These are phyloP conservation scores for Metschnikowia reukaufii DNA, from an alignment of 805 yeast genomes.

Conservation along the genomic window DNA sequence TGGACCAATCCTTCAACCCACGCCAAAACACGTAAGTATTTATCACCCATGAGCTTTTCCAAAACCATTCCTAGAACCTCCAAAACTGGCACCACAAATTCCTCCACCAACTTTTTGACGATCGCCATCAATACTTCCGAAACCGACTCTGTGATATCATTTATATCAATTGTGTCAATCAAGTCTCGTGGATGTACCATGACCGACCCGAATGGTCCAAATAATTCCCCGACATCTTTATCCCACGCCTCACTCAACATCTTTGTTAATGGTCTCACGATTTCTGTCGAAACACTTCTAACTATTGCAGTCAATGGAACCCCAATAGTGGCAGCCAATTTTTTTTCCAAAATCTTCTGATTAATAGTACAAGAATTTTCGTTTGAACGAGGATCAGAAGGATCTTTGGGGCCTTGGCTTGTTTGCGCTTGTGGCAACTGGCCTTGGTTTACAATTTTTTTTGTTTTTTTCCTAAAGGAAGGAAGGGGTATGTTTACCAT, in stretches of 20 bases:
- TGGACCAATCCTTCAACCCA: constrained; percentile 5
- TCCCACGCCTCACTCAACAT: constrained; percentile 4
- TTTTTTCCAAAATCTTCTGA: constrained; percentile 2
- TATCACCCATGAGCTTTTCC: constrained; percentile 2
- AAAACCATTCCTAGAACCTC: not conserved
- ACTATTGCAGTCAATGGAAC: constrained; percentile 7
- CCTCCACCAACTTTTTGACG: constrained; percentile 4
- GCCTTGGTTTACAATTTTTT: not conserved
- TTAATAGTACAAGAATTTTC: not conserved
- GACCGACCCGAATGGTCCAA: constrained; percentile 1
- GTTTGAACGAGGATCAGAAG: not conserved
- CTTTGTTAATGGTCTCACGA: constrained; percentile 4
- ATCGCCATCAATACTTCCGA: constrained; percentile 4
- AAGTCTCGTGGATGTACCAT: constrained; percentile 5
- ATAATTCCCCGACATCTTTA: not conserved
- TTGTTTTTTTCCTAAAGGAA: constrained; percentile 1
- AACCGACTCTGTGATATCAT: constrained; percentile 8
- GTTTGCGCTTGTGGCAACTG: not conserved
- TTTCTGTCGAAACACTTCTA: constrained; percentile 3
- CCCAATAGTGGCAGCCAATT: constrained; percentile 1
- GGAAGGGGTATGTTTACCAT: too few species aligned
- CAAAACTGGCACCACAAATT: constrained; percentile 3
- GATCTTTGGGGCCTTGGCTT: too few species aligned
- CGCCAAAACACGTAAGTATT: not conserved
- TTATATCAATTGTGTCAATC: constrained; percentile 1